Conservation (phyloP, 2,329 filamentous ascomycete genomes). For the Blastomyces percursus region DNA sequence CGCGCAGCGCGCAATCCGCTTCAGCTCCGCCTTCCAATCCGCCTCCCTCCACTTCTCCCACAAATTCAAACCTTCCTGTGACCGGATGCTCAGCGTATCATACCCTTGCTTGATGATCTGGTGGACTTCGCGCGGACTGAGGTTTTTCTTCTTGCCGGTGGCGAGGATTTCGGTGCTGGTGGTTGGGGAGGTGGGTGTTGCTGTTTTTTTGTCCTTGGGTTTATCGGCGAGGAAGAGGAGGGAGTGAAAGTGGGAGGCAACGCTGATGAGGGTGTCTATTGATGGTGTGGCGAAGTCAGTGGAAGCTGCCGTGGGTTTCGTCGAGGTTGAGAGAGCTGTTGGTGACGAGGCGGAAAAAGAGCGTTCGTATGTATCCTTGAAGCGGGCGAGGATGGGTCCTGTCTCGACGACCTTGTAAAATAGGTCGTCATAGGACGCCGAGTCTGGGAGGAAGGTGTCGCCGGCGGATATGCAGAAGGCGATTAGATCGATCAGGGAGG, state of each 20-base stretch:
- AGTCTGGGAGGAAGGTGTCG: conserved; percentile 80
- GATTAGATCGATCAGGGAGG: conserved; percentile 68
- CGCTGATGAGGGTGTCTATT: conserved; percentile 73
- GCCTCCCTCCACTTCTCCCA: conserved; percentile 83
- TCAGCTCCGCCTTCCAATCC: conserved; percentile 71
- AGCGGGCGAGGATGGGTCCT: conserved; percentile 69
- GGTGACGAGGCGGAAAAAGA: conserved; percentile 17
- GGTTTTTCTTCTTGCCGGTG: conserved; percentile 45
- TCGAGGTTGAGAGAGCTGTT: conserved; percentile 15
- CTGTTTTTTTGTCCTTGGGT: conserved; percentile 27
- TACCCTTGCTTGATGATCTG: conserved; percentile 94
- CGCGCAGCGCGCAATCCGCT: conserved; percentile 71
- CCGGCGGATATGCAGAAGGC: conserved; percentile 75
- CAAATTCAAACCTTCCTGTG: conserved; percentile 71
- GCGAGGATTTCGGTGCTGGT: conserved; percentile 21
- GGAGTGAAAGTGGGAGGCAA: conserved; percentile 71
- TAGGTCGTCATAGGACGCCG: conserved; percentile 82
- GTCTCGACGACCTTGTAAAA: conserved; percentile 98
- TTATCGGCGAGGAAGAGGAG: conserved; percentile 52
- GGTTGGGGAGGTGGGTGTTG: conserved; percentile 15
- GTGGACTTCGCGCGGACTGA: conserved; percentile 74
- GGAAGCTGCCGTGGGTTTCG: conserved; percentile 45
- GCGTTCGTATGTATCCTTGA: conserved; percentile 62
- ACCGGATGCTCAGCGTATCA: conserved; percentile 84
- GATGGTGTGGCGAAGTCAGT: conserved; percentile 34